Conservation (phyloP, 2,329 filamentous ascomycete genomes). For the Curvularia verruculosa region DNA sequence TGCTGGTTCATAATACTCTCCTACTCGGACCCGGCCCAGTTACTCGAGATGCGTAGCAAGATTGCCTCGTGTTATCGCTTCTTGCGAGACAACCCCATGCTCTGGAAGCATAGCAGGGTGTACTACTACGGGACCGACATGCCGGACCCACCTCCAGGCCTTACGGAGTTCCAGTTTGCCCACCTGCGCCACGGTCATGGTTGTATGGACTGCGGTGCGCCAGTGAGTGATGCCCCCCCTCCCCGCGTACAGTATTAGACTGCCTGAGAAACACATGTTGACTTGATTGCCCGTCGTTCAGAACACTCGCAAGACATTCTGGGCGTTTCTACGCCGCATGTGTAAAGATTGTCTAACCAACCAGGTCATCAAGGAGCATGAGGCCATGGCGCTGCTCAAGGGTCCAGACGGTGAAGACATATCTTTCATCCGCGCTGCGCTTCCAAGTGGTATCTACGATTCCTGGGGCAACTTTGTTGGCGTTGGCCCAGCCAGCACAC, state of each 20-base stretch:
- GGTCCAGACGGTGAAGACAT: conserved; percentile 37
- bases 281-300: background rate
- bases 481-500: conserved; percentile 43
- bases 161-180: conserved; percentile 51
- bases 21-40: conserved; percentile 44
- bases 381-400: conserved; percentile 36
- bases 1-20: conserved; percentile 46
- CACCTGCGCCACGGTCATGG: conserved; percentile 48
- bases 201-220: conserved; percentile 48
- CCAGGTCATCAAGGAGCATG: conserved; percentile 43
- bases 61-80: conserved; percentile 46
- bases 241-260: no score
- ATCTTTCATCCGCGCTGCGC: conserved; percentile 35
- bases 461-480: conserved; percentile 50
- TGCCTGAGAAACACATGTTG: background rate
- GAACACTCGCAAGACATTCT: conserved; percentile 51
- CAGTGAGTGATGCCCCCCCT: conserved; percentile 1
- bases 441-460: conserved; percentile 45
- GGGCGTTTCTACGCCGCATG: conserved; percentile 52
- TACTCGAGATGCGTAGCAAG: conserved; percentile 44
- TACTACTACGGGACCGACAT: conserved; percentile 44
- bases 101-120: conserved; percentile 47
- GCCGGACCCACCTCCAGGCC: conserved; percentile 43
- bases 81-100: conserved; percentile 43
- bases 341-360: conserved; percentile 48